phyloP scores from a whole-genome alignment of 345 rosid genomes.

The Chamaenerion angustifolium region DNA sequence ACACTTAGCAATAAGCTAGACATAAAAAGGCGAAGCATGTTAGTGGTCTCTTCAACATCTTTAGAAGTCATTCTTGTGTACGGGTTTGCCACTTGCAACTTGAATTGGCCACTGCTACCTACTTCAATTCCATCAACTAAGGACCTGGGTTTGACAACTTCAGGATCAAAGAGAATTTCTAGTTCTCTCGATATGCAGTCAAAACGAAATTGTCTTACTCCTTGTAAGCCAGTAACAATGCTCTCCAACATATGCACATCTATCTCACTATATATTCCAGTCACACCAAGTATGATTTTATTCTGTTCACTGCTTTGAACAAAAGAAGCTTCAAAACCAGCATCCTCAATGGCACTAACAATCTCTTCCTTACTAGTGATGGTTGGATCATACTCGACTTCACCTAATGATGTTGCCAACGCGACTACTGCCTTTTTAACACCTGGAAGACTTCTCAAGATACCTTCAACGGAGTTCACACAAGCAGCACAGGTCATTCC shows the following conservation, averaged over 20 bases:
- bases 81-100: constrained; percentile 62
- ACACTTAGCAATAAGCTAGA: constrained; percentile 83
- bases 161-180: constrained; percentile 85
- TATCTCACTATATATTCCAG: constrained; percentile 49
- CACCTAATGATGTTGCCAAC: constrained; percentile 86
- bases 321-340: constrained; percentile 93
- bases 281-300: constrained; percentile 51
- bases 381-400: constrained; percentile 86
- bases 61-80: constrained; percentile 77
- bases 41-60: constrained; percentile 62
- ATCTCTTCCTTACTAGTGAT: constrained; percentile 72
- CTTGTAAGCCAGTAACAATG: constrained; percentile 40
- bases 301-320: constrained; percentile 93
- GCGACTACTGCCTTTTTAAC: constrained; percentile 87
- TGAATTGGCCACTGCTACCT: constrained; percentile 56
- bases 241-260: constrained; percentile 65
- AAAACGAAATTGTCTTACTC: constrained; percentile 67
- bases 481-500: constrained; percentile 99
- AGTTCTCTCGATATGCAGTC: constrained; percentile 50
- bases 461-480: constrained; percentile 88
- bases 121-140: constrained; percentile 75
- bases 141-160: constrained; percentile 57
- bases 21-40: constrained; percentile 68
- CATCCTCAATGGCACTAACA: constrained; percentile 81
- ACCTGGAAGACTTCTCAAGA: constrained; percentile 75